Evolutionary conservation across 1,139 yeast species (phyloP), one percentile per base, ranked within the genome.

Genomic region (Starmera stellimalicola): DNA sequence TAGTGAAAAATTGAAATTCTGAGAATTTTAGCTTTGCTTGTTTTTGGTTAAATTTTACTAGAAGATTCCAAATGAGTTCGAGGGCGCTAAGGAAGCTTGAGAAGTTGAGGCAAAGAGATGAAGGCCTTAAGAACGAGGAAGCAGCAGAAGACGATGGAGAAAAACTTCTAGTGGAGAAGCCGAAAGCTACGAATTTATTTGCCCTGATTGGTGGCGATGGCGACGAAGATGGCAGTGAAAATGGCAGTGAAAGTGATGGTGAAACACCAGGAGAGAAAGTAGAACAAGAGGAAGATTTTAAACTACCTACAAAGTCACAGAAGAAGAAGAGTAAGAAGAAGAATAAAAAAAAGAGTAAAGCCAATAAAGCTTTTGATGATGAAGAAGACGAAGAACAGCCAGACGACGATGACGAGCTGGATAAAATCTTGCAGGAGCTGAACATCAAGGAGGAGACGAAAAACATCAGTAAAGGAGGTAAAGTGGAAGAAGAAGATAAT

Each of bases 81-180:
- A 66, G 87, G 51, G 82, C 81, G 7, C 57, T 79, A 37, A 68
- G 71, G 45, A 66, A 71, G 41, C 57, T 76, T 10, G 65, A 68
- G 42, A 62, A 58, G 41, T 65, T 66, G 39, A 61, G 60, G 34
- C 62, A 64, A n/a, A n/a, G n/a, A 35, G 68, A 63, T 22, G 60
- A 54, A 29, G 41, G 54, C 39, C 43, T 48, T 34, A 45, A 38
- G 25, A 33, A 32, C 16, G 41, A 31, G 17, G 33, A 34, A 39
- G 63, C 58, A 29, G 70, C 54, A 5, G 70, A 56, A 4, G 62
- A 54, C 2, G 65, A 58, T 2, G 57, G 47, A 4, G 63, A 55
- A 6, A 62, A 55, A 4, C 61, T 52, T 5, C 57, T 51, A 11
- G 55, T 50, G 2, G 51, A 42, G 9, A 49, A 42, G n/a, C 38